Percentiles rank a stretch among this genome's conserved stretches.
Conservation (phyloP, 2,329 filamentous ascomycete species). For the Aspergillus sp. region DNA sequence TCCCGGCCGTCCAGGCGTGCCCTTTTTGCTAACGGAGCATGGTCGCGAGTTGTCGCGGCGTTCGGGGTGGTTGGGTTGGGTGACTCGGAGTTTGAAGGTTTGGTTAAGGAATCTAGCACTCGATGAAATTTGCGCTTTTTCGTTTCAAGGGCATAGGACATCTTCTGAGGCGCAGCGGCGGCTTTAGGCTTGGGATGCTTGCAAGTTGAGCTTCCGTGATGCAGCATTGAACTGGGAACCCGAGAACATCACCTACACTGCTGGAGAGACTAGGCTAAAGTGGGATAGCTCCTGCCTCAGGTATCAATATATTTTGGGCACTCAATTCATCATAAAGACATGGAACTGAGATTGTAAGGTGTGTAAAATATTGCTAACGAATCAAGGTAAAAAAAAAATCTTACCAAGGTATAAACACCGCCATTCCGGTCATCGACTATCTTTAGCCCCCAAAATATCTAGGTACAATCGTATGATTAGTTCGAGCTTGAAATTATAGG, state of each 20-base stretch:
- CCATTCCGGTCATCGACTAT: neutral
- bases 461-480: conserved; percentile 16
- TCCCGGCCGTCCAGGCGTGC: conserved; percentile 35
- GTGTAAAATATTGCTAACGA: neutral
- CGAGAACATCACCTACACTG: too few relatives aligned
- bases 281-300: conserved; percentile 29
- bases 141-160: conserved; percentile 51
- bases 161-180: conserved; percentile 26
- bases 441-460: neutral
- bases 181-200: neutral
- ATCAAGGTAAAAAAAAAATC: neutral
- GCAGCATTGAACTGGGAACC: neutral
- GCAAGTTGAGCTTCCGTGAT: neutral
- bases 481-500: conserved; percentile 21
- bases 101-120: conserved; percentile 50
- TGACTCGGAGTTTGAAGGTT: conserved; percentile 31
- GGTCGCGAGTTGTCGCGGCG: conserved; percentile 30
- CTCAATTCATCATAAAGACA: too few relatives aligned
- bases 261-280: conserved; percentile 19
- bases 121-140: conserved; percentile 55
- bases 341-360: too few relatives aligned
- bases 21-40: conserved; percentile 40
- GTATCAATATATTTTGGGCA: conserved; percentile 9
- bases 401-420: neutral
- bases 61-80: conserved; percentile 24